Evolutionary conservation across 1,284 basidiomycete genomes (phyloP), one percentile per base, ranked within the genome.

Genomic region (Rhodotorula mucilaginosa): DNA sequence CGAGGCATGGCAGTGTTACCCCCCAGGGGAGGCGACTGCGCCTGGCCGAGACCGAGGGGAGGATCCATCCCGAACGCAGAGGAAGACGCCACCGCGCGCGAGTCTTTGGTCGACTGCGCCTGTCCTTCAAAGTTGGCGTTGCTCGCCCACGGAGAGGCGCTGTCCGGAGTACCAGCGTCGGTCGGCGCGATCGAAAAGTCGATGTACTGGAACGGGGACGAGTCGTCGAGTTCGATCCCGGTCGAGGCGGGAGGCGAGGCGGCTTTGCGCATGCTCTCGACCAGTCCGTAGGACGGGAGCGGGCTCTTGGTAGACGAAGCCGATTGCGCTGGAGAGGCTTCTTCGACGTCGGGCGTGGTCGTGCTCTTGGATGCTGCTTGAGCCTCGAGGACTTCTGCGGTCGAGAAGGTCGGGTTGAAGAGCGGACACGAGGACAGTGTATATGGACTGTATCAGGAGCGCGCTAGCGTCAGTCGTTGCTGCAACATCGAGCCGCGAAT

Each of bases 351-450:
- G 49, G 18, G 2, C 26, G 15, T 5, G 12, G 47, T 26, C 8
- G 60, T 5, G 47, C 18, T 15, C 3, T 31, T 7, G 29, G 54
- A 44, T 21, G 51, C 18, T 1, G 62, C 46, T n/a, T 18, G 23
- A 19, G 60, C 47, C 1, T n/a, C 56, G 39, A 63, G 61, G 26
- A 68, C 67, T 1, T 68, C 67, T 0, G 48, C 57, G 3, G 39
- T 26, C 26, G 12, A n/a, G 54, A 68, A 68, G 5, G 67, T 34
- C 21, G 67, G 67, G 48, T 63, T 63, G 67, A 68, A 68, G 39
- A 68, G 61, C 8, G 67, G 67, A 23, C 67, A 68, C 16, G 34
- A 56, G 12, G 56, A 58, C 3, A 61, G 61, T 1, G 66, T 68
- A 54, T 68, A 68, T 4, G 67, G 67, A 39, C 67, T 68, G 61